Evolutionary conservation across 257 asterid species (phyloP), one percentile per base, ranked within the genome.

Genomic region (Hygrophila difformis): DNA sequence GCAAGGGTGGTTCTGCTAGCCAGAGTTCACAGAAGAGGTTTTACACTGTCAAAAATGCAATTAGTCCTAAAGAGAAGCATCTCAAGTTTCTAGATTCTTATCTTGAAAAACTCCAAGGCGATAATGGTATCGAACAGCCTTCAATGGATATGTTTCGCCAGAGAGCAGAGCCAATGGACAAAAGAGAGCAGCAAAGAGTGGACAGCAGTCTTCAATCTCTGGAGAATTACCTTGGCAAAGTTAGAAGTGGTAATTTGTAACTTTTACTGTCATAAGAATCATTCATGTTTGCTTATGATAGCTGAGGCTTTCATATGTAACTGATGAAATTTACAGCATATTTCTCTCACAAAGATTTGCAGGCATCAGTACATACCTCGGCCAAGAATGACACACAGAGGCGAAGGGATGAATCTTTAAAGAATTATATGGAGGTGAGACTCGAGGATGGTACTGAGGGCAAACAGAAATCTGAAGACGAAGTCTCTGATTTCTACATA

Each of bases 81-180:
- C 69, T 76, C 64, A 65, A 74, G 45, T 70, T 79, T 24, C 68
- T 85, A 20, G 78, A 72, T 65, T 65, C 82, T 46, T 85, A 70
- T 63, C 80, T 85, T 48, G 64, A 55, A 36, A 81, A 81, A 57
- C 71, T 78, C 28, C 72, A 57, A 6, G 43, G 55, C 17, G 68
- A 54, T 39, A n/a, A n/a, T n/a, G n/a, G n/a, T n/a, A 49, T 57
- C 43, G 64, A 39, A 49, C 61, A 55, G 54, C 56, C 57, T 60
- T 59, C 44, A 37, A 55, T 18, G 8, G 45, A 59, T 34, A 26
- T 19, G 54, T 56, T 44, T 22, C 51, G 44, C 23, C 58, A 47
- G 63, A 66, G 19, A 55, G 35, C 26, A 24, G 62, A 59, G 29
- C 12, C 70, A 17, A 3, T 46, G 31, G 60, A 34, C 6, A 34